These are phyloP conservation scores for Starmera stellimalicola DNA, from an alignment of 1,139 yeast genomes.

Conservation along the genomic window DNA sequence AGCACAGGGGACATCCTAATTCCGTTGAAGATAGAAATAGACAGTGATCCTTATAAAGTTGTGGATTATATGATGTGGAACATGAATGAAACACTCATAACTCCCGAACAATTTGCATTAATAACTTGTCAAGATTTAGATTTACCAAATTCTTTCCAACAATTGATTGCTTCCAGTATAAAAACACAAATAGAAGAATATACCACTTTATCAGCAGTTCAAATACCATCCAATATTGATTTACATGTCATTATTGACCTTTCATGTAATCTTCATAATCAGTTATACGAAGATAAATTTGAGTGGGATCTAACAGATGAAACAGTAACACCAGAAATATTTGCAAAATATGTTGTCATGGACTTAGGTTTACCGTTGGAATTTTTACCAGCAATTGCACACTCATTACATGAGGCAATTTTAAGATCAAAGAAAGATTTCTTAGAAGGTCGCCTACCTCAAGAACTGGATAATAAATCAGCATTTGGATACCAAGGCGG, in stretches of 20 bases:
- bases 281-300: constrained; percentile 81
- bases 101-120: constrained; percentile 79
- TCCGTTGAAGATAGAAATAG: constrained; percentile 73
- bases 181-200: constrained; percentile 75
- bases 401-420: constrained; percentile 74
- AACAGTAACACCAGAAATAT: constrained; percentile 69
- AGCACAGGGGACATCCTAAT: constrained; percentile 42
- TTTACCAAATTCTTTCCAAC: constrained; percentile 53
- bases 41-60: constrained; percentile 57
- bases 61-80: constrained; percentile 91
- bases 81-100: constrained; percentile 61
- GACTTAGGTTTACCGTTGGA: constrained; percentile 83
- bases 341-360: constrained; percentile 72
- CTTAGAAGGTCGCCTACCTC: constrained; percentile 67
- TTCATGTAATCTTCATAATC: constrained; percentile 76
- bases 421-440: constrained; percentile 75
- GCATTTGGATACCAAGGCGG: constrained; percentile 57
- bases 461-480: constrained; percentile 47
- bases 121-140: constrained; percentile 79
- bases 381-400: constrained; percentile 85
- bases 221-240: constrained; percentile 53
- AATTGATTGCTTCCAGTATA: constrained; percentile 62
- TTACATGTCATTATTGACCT: constrained; percentile 72
- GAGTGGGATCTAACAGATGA: constrained; percentile 80
- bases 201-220: constrained; percentile 52